Base-by-base conservation (phyloP, 2,329 filamentous ascomycete species). In the Penicillium sclerotigenum region DNA sequence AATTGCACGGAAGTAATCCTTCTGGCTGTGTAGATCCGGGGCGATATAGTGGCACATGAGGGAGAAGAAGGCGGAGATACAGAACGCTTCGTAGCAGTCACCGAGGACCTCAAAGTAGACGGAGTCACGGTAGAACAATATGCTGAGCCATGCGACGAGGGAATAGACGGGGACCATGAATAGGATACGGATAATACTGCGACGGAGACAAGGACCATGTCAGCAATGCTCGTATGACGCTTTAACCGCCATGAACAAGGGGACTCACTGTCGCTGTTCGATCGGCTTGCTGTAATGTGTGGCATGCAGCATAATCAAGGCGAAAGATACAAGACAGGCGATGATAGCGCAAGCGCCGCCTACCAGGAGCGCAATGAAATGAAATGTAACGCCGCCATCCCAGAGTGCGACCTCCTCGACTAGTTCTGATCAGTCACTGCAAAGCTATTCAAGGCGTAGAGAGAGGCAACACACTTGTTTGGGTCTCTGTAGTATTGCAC, bases 61-160 rank as follows among this genome's bases (percentile, higher is more conserved):
- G 42, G 61, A 61, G 74, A 94, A 94, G 79, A 94, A 95, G 61
- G 88, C 89, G 43, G 88, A 87, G 62, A 94, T 91, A 59, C 89
- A 89, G 68, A 94, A 91, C 11, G 90, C 90, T 76, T 94, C 90
- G 74, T 94, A 94, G 74, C 89, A 92, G 71, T 93, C 88, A 65
- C 88, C 85, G 45, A 91, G 76, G 50, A 93, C 87, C 68, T 90
- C 82, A 71, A 88, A 93, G 75, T 94, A 94, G 57, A 92, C 83
- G 46, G 88, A 85, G 68, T 91, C 83, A 70, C 81, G 83, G 77
- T 93, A 92, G 76, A 83, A 91, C 60, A 82, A 78, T 63, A 90
- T 84, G 58, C 86, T 87, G 37, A 91, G 80, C 69, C 89, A 89
- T 37, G 88, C 86, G 22, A 90, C 86, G 40, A 85, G 78, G 51